Base-by-base conservation (phyloP, 805 yeast genomes). In the Spathaspora passalidarum region DNA sequence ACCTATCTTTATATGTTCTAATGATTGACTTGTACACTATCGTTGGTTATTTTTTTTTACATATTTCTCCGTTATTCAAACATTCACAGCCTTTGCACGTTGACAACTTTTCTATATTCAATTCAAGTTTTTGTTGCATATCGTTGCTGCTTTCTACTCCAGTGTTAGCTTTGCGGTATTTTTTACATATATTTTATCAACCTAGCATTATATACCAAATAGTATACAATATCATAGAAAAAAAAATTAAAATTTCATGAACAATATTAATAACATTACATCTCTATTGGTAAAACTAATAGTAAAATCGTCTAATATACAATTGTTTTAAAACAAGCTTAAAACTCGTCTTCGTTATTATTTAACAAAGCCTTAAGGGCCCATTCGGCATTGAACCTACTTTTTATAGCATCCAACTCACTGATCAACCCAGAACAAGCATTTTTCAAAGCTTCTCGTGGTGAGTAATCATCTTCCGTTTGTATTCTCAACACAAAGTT, bases 381-480 rank as follows among this genome's bases (percentile, higher is more conserved):
- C 92, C 96, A 94, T 75, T 94, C 99, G 47, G 85, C 84, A 61
- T 81, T 81, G 71, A 94, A 94, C 61, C 86, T 88, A 32, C 82
- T 81, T 54, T 83, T 81, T 56, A 94, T 72, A 34, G 79, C 71
- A 48, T 82, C 88, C 50, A 94, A 76, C 65, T 89, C 95, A 45
- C 82, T 79, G 53, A 94, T 88, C 47, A 94, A 77, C 39, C 84
- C 74, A 50, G 88, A 80, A 65, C 97, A 91, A 2, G 99, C 98
- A 56, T 86, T 88, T 59, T 80, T 86, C 59, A 94, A 75, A 1
- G 98, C 98, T 48, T 85, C 89, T 59, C 84, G 81, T 23, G 99
- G 99, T 34, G 89, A 78, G 63, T 90, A 90, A 43, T 94, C 96
- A 55, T 94, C 98, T 57, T 88, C 96, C 0, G 98, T 92, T 66